A percentile compares a stretch with the other conserved stretches of the same genome.
Conservation (phyloP, 306 rosid genomes). For the Echinosophora koreensis region DNA sequence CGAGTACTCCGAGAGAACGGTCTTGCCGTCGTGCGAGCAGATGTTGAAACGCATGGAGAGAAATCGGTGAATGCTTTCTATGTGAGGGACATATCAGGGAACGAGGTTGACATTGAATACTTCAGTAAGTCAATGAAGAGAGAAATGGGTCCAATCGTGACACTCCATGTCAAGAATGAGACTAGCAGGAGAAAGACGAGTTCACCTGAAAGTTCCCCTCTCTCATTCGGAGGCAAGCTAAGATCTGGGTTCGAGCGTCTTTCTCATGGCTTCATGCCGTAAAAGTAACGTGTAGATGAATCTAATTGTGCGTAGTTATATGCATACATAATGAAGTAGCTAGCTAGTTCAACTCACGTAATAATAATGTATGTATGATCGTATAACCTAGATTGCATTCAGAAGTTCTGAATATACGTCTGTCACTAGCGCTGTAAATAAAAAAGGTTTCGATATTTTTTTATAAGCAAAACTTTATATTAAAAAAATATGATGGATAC, state of each 20-base stretch:
- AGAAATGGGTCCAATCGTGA: slow-evolving; percentile 61
- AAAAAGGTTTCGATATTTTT: neutral
- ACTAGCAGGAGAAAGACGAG: slow-evolving; percentile 16
- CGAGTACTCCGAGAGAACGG: slow-evolving; percentile 76
- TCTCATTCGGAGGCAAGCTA: slow-evolving; percentile 56
- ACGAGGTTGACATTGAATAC: slow-evolving; percentile 61
- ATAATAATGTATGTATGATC: neutral
- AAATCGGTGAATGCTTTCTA: slow-evolving; percentile 68
- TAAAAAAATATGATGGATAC: too few relatives aligned
- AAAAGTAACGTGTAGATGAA: neutral
- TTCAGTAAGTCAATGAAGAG: slow-evolving; percentile 66
- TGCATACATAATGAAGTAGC: neutral
- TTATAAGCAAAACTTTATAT: too few relatives aligned
- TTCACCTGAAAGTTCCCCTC: slow-evolving; percentile 39
- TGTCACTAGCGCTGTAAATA: slow-evolving; percentile 25
- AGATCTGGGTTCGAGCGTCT: slow-evolving; percentile 58
- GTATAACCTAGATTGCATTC: slow-evolving; percentile 14
- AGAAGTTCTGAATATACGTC: neutral
- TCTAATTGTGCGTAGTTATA: neutral
- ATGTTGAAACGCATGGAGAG: slow-evolving; percentile 71
- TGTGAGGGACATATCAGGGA: slow-evolving; percentile 71
- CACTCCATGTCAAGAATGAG: slow-evolving; percentile 57
- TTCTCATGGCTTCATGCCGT: slow-evolving; percentile 56
- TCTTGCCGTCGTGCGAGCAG: slow-evolving; percentile 68
- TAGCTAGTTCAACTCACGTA: neutral